Conservation (phyloP, 805 yeast species). For the Kodamaea kakaduensis region DNA sequence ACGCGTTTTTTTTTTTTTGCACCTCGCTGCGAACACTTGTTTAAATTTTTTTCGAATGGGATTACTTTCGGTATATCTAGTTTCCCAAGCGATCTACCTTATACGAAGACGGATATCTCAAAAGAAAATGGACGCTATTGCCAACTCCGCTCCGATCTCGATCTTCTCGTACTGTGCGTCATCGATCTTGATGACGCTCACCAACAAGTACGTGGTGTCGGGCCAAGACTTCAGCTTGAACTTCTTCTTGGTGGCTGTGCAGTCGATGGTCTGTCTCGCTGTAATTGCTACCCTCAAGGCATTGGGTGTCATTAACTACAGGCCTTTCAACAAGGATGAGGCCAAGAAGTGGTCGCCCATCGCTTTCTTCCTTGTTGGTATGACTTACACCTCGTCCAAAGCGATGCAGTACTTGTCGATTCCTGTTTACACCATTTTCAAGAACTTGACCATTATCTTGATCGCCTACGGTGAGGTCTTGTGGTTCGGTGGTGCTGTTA, state of each 20-base stretch:
- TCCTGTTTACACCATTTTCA: slow-evolving; percentile 97
- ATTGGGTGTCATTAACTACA: slow-evolving; percentile 75
- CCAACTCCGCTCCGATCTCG: slow-evolving; percentile 62
- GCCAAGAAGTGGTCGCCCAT: slow-evolving; percentile 96
- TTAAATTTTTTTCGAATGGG: slow-evolving; percentile 29
- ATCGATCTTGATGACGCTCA: slow-evolving; percentile 94
- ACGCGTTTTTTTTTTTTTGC: slow-evolving; percentile 7
- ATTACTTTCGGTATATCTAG: slow-evolving; percentile 35
- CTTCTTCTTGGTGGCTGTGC: slow-evolving; percentile 85
- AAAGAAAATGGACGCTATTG: slow-evolving; percentile 35
- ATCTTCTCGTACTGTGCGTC: slow-evolving; percentile 85
- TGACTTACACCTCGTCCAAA: slow-evolving; percentile 96
- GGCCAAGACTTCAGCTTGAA: slow-evolving; percentile 72
- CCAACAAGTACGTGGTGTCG: slow-evolving; percentile 90
- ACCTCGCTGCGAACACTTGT: slow-evolving; percentile 6
- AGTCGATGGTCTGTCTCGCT: slow-evolving; percentile 75
- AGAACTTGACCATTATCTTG: slow-evolving; percentile 91
- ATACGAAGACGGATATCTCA: slow-evolving; percentile 20
- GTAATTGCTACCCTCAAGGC: slow-evolving; percentile 71
- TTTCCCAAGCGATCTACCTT: slow-evolving; percentile 33
- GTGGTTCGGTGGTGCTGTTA: slow-evolving; percentile 93
- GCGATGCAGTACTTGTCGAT: slow-evolving; percentile 87
- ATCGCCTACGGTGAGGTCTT: slow-evolving; percentile 98
- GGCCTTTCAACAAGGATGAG: slow-evolving; percentile 80
- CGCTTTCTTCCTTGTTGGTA: slow-evolving; percentile 78